Evolutionary conservation across 805 yeast genomes (phyloP).

Genomic region (Wickerhamomyces silvicola): DNA sequence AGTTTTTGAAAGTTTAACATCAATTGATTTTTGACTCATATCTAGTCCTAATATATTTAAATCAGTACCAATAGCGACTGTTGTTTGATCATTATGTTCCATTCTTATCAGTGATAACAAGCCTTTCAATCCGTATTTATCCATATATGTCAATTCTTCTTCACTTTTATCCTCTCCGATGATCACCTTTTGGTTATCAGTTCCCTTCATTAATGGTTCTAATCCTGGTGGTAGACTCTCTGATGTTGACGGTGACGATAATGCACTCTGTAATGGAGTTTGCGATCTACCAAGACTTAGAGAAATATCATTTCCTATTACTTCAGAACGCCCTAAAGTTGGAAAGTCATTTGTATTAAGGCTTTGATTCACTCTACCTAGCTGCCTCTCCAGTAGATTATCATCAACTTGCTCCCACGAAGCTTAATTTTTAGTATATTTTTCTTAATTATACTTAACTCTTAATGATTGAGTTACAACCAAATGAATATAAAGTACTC

Average conservation of each 20-base stretch:
- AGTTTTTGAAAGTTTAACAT: constrained; percentile 45
- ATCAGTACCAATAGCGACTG: constrained; percentile 72
- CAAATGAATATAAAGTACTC: too few species aligned
- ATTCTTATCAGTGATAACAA: constrained; percentile 51
- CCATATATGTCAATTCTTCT: constrained; percentile 37
- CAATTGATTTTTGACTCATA: constrained; percentile 31
- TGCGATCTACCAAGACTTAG: constrained; percentile 9
- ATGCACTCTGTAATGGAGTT: constrained; percentile 12
- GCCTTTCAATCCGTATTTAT: constrained; percentile 63
- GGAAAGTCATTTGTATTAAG: constrained; percentile 1
- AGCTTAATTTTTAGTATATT: too few species aligned
- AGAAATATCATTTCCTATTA: neutral
- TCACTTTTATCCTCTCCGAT: constrained; percentile 11
- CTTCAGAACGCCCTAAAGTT: neutral
- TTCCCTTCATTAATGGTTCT: constrained; percentile 4
- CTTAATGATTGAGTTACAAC: too few species aligned
- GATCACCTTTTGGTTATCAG: neutral
- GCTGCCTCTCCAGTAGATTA: constrained; percentile 4
- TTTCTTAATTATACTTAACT: too few species aligned
- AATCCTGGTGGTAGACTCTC: constrained; percentile 4
- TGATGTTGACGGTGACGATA: constrained; percentile 7
- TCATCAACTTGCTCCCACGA: constrained; percentile 14
- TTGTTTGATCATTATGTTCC: constrained; percentile 57
- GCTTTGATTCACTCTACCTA: constrained; percentile 2
- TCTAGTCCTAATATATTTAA: constrained; percentile 61